Evolutionary conservation across 2,329 filamentous ascomycete genomes (phyloP).

Genomic region (Ascochyta koolunga): DNA sequence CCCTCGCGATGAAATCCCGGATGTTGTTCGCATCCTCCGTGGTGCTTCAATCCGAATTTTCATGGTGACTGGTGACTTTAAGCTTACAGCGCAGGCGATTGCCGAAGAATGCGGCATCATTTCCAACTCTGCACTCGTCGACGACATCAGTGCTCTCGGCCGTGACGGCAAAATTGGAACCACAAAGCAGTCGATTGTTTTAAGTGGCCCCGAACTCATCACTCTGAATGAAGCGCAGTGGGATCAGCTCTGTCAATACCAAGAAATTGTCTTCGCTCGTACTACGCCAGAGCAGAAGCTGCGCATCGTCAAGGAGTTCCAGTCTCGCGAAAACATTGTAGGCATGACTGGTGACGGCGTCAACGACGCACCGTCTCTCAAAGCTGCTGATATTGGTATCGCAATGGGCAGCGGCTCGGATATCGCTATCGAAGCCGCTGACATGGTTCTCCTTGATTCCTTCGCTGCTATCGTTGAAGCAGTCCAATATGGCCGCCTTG

Average conservation of each 20-base stretch:
- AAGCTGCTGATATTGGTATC: conserved; percentile 65
- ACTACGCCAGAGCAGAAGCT: conserved; percentile 82
- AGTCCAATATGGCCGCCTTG: conserved; percentile 72
- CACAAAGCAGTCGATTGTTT: conserved; percentile 36
- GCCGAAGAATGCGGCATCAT: conserved; percentile 75
- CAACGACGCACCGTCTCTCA: conserved; percentile 61
- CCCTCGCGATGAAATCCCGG: conserved; percentile 64
- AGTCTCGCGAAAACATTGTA: conserved; percentile 63
- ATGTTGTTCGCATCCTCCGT: conserved; percentile 66
- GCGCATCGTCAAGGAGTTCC: conserved; percentile 77
- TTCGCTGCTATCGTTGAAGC: conserved; percentile 76
- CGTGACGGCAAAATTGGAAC: conserved; percentile 36
- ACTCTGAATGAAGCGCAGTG: conserved; percentile 71
- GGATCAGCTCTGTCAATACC: conserved; percentile 67
- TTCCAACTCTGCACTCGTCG: conserved; percentile 58
- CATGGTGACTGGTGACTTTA: conserved; percentile 84
- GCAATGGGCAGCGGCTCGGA: conserved; percentile 64
- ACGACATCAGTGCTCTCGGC: conserved; percentile 61
- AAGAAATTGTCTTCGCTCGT: conserved; percentile 74
- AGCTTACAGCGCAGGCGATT: conserved; percentile 75
- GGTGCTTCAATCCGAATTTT: conserved; percentile 76
- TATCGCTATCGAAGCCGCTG: conserved; percentile 66
- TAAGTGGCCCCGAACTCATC: conserved; percentile 60
- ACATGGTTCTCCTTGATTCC: conserved; percentile 69
- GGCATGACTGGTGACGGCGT: conserved; percentile 58